These are phyloP conservation scores for Quercus tomentella DNA, from an alignment of 331 rosid genomes.

Conservation along the genomic window DNA sequence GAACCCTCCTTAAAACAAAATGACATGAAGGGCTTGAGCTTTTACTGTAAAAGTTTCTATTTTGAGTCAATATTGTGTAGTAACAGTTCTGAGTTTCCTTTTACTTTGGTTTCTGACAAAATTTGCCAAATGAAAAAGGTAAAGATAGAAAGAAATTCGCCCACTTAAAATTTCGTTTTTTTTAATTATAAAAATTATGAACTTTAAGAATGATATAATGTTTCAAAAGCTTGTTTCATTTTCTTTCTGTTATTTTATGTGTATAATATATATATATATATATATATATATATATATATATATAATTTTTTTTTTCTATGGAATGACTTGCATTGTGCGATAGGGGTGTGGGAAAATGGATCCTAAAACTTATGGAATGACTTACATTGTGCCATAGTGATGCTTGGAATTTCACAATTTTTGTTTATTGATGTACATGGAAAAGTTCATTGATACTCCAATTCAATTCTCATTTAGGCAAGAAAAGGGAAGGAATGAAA, in stretches of 20 bases:
- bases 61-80: no score
- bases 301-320: neutral
- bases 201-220: neutral
- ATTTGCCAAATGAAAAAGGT: neutral
- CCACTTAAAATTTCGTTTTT: neutral
- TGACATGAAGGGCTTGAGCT: neutral
- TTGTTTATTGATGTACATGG: neutral
- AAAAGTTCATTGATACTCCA: conserved; percentile 1
- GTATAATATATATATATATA: neutral
- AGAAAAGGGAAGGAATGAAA: conserved; percentile 43
- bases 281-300: no score
- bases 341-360: conserved; percentile 98
- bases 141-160: neutral
- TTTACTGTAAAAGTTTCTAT: neutral
- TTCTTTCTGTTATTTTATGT: neutral
- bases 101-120: neutral
- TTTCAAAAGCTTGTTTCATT: neutral
- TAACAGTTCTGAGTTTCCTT: neutral
- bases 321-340: conserved; percentile 19
- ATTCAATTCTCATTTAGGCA: conserved; percentile 39
- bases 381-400: neutral
- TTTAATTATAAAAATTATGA: no score
- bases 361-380: conserved; percentile 74
- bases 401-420: conserved; percentile 8
- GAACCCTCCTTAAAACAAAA: neutral